Conservation (phyloP, 106 monocot species). For the Dioscorea zingiberensis region DNA sequence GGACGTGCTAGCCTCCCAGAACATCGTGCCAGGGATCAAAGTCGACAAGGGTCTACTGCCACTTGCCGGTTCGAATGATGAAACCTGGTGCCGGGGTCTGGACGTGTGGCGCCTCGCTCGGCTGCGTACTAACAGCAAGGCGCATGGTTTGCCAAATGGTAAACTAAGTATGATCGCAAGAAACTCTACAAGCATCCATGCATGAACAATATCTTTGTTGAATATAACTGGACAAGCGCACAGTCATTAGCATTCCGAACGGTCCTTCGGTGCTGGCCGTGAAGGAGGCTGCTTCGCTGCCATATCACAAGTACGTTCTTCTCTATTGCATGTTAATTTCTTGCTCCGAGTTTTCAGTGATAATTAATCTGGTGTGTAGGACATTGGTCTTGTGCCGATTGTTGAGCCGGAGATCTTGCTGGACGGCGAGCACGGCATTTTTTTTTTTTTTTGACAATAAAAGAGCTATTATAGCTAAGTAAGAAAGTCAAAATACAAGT, state of each 20-base stretch:
- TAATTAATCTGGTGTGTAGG: neutral
- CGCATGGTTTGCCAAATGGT: slow-evolving; percentile 45
- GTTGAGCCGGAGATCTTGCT: slow-evolving; percentile 45
- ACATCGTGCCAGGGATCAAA: neutral
- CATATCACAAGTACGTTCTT: slow-evolving; percentile 39
- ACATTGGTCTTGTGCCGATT: slow-evolving; percentile 36
- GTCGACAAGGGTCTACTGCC: slow-evolving; percentile 7
- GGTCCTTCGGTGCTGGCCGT: slow-evolving; percentile 62
- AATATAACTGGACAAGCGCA: slow-evolving; percentile 5
- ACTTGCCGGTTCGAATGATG: slow-evolving; percentile 4
- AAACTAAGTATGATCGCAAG: too few species aligned
- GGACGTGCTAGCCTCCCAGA: neutral
- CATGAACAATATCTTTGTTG: neutral
- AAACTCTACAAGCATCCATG: too few species aligned
- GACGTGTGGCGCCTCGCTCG: slow-evolving; percentile 28
- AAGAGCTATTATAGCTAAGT: too few species aligned
- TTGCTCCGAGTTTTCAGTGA: neutral
- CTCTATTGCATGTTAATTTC: neutral
- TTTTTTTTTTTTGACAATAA: too few species aligned
- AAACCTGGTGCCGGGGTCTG: slow-evolving; percentile 41
- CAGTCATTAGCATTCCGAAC: slow-evolving; percentile 47
- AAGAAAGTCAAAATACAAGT: too few species aligned
- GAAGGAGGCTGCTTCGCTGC: slow-evolving; percentile 70
- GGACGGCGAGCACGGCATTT: slow-evolving; percentile 38
- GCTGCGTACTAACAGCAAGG: slow-evolving; percentile 51